A percentile compares a stretch with the other conserved stretches of the same genome.
Evolutionary conservation across 306 rosid genomes (phyloP).

Genomic region (Ceratonia siliqua): DNA sequence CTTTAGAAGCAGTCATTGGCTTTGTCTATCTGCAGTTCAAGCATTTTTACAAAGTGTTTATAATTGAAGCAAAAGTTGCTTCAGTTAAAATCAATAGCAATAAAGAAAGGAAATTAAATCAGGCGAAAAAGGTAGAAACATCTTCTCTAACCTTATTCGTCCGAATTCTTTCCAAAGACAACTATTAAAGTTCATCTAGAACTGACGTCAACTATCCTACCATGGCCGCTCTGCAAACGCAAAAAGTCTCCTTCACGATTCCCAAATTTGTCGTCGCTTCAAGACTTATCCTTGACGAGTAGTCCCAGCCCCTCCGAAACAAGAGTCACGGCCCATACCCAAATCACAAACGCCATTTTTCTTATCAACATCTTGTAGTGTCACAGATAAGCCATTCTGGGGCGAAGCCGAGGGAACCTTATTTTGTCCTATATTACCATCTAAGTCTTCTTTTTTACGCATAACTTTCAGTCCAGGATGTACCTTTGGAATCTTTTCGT

Average conservation of each 20-base stretch:
- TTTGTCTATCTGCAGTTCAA: neutral
- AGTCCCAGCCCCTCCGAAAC: slow-evolving; percentile 25
- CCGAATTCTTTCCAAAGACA: slow-evolving; percentile 16
- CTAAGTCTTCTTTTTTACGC: slow-evolving; percentile 12
- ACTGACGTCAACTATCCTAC: slow-evolving; percentile 31
- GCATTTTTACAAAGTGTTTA: neutral
- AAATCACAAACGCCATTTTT: slow-evolving; percentile 24
- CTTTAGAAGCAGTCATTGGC: neutral
- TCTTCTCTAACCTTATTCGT: slow-evolving; percentile 32
- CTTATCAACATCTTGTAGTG: slow-evolving; percentile 13
- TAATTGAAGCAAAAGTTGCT: neutral
- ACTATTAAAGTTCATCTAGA: slow-evolving; percentile 23
- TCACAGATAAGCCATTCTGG: slow-evolving; percentile 7
- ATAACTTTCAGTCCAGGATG: neutral
- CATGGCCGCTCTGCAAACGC: slow-evolving; percentile 26
- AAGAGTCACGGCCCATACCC: neutral
- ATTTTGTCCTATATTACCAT: neutral
- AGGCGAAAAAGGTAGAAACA: neutral
- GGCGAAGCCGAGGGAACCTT: neutral
- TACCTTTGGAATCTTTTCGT: neutral
- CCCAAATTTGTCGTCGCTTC: slow-evolving; percentile 24
- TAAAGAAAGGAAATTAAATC: neutral
- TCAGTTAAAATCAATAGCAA: neutral
- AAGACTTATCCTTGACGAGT: slow-evolving; percentile 33
- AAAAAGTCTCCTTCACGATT: slow-evolving; percentile 30